Base-by-base conservation (phyloP, 192 early-diverging fungal species). In the Rhizophagus prolifer region DNA sequence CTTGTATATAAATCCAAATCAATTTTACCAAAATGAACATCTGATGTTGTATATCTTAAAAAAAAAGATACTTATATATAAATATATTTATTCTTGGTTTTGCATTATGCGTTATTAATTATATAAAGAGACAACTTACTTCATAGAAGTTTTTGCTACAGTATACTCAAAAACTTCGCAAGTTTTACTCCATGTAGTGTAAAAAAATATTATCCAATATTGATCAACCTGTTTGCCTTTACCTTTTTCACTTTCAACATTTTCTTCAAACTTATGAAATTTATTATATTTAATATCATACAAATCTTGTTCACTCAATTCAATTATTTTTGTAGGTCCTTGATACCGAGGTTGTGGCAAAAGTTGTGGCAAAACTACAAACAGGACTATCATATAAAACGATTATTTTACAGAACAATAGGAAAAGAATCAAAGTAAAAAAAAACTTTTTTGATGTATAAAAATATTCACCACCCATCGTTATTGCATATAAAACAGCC, bases 171-270 rank as follows among this genome's bases (percentile, higher is more conserved):
- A 89, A 67, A 85, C 77, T 28, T 82, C 80, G 47, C 84, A 89
- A 6, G 85, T 75, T 9, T 81, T 74, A 23, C 83, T 86, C 87
- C 87, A 89, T n/a, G 81, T 84, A 12, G 82, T 79, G 58, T 86
- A 86, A 50, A 87, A 80, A 62, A 86, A 82, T 25, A 89, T 80
- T 14, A 86, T 79, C 87, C 87, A 89, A 70, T 89, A 87, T 70
- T 86, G 59, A 46, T 66, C 63, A 13, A 62, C 31, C 8, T 72
- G 64, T 30, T 76, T 50, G 28, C 4, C 62, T 10, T 81, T 36
- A 41, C 46, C 75, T 14, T 30, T 50, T 12, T 76, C 72, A 9
- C 74, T 66, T 16, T 54, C 62, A 50, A 62, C 63, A 19, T 74
- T 28, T 14, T 85, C 83, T 25, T 81, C 60, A 60, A 83, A 80